Percentiles rank a stretch among this genome's conserved stretches.
Evolutionary conservation across 352 stramenopile genomes (phyloP).

Genomic region (Pythium insidiosum): DNA sequence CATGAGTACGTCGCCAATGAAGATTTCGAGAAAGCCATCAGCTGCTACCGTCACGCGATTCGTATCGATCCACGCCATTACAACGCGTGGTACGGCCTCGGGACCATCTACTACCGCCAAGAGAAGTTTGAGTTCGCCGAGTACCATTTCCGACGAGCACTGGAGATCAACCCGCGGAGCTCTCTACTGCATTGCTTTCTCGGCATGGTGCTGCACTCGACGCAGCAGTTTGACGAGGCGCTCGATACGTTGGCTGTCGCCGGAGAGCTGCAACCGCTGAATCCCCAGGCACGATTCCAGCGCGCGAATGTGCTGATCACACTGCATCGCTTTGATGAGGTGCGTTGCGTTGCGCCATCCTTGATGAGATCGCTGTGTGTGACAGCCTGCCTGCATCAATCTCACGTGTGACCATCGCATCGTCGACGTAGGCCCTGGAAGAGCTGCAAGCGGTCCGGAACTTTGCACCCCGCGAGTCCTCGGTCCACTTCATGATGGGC

Average conservation of each 20-base stretch:
- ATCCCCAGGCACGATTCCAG: slow-evolving; percentile 92
- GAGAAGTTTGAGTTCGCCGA: slow-evolving; percentile 97
- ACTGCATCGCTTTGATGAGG: slow-evolving; percentile 87
- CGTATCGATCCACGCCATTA: slow-evolving; percentile 89
- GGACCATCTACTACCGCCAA: slow-evolving; percentile 95
- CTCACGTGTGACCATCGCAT: no score
- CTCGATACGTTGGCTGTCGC: slow-evolving; percentile 86
- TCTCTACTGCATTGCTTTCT: slow-evolving; percentile 94
- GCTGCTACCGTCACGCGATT: slow-evolving; percentile 94
- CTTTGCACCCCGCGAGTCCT: slow-evolving; percentile 92
- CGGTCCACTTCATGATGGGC: slow-evolving; percentile 96
- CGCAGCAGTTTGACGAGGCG: slow-evolving; percentile 85
- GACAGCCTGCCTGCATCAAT: no score
- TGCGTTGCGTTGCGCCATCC: slow-evolving; percentile 9
- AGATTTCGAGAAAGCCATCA: slow-evolving; percentile 96
- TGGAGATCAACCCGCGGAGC: slow-evolving; percentile 92
- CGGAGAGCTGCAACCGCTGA: slow-evolving; percentile 86
- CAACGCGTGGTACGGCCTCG: slow-evolving; percentile 90
- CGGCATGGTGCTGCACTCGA: slow-evolving; percentile 92
- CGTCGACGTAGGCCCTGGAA: slow-evolving; percentile 48
- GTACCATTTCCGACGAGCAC: slow-evolving; percentile 93
- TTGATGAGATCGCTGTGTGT: no score
- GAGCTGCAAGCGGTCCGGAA: slow-evolving; percentile 91
- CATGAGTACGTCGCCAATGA: slow-evolving; percentile 98
- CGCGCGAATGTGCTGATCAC: slow-evolving; percentile 92